These are phyloP conservation scores for Neckera pumila DNA, from an alignment of 225 moss, liverwort and hornwort genomes.

Conservation along the genomic window DNA sequence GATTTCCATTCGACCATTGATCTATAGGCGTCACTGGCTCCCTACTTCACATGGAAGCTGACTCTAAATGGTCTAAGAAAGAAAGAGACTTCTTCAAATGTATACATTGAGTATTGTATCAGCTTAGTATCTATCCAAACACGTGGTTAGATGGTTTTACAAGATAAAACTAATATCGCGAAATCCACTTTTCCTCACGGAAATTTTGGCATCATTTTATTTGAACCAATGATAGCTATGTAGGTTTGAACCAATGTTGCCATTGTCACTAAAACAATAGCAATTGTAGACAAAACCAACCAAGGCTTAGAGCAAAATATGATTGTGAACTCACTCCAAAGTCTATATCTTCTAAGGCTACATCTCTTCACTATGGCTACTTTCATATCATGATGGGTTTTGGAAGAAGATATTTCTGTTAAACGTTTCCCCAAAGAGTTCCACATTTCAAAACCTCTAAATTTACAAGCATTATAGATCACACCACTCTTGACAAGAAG, in stretches of 20 bases:
- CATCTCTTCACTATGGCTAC: neutral
- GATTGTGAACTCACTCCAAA: neutral
- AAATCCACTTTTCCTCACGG: fast-evolving
- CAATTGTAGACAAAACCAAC: neutral
- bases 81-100: neutral
- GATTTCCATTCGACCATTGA: no score
- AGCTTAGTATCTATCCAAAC: fast-evolving
- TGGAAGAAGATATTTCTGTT: fast-evolving
- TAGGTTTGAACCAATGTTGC: neutral
- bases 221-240: neutral
- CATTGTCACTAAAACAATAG: neutral
- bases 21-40: no score
- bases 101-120: fast-evolving
- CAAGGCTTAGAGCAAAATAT: neutral
- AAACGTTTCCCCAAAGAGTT: fast-evolving
- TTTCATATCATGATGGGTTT: neutral
- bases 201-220: neutral
- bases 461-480: neutral
- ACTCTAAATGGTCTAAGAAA: neutral
- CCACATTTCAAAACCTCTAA: neutral
- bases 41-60: no score
- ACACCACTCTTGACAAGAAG: neutral
- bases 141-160: fast-evolving
- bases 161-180: neutral
- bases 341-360: neutral